Percentiles rank a stretch among this genome's conserved stretches.
Conservation (phyloP, 208 protist genomes). For the Leptomonas pyrrhocoris region DNA sequence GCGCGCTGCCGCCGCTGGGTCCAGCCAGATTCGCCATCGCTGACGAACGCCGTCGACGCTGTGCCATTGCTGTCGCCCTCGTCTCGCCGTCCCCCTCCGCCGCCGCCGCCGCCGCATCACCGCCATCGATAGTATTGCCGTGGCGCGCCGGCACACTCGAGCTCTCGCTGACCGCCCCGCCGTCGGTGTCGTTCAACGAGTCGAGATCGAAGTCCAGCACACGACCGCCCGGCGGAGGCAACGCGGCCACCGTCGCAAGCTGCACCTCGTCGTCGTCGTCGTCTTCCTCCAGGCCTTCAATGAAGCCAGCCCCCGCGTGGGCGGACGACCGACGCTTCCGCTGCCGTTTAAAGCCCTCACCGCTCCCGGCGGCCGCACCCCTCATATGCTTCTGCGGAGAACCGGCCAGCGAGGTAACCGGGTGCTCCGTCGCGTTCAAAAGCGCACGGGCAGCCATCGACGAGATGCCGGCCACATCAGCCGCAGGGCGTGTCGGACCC, state of each 20-base stretch:
- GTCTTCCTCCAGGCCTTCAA: slow-evolving; percentile 21
- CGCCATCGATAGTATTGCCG: slow-evolving; percentile 1
- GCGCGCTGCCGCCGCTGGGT: slow-evolving; percentile 1
- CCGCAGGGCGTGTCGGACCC: neutral
- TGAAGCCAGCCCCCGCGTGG: slow-evolving; percentile 23
- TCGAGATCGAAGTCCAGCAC: slow-evolving; percentile 26
- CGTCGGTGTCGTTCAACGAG: slow-evolving; percentile 8
- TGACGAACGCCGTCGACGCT: slow-evolving; percentile 3
- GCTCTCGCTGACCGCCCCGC: neutral
- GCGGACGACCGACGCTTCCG: slow-evolving; percentile 13
- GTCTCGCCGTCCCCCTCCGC: neutral
- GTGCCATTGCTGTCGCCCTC: neutral
- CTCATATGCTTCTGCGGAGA: neutral
- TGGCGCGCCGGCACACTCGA: neutral
- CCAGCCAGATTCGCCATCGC: neutral
- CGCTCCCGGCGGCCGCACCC: neutral
- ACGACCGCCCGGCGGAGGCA: slow-evolving; percentile 25
- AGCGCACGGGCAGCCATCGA: slow-evolving; percentile 25
- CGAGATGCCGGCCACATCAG: slow-evolving; percentile 27
- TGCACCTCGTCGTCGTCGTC: slow-evolving; percentile 17
- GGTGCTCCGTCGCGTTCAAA: slow-evolving; percentile 7
- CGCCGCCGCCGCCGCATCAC: neutral
- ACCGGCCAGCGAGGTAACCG: neutral
- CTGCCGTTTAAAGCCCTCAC: neutral
- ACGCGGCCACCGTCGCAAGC: slow-evolving; percentile 19